Evolutionary conservation across 1,284 basidiomycete species (phyloP).

Genomic region (Sanghuangporus baumii): DNA sequence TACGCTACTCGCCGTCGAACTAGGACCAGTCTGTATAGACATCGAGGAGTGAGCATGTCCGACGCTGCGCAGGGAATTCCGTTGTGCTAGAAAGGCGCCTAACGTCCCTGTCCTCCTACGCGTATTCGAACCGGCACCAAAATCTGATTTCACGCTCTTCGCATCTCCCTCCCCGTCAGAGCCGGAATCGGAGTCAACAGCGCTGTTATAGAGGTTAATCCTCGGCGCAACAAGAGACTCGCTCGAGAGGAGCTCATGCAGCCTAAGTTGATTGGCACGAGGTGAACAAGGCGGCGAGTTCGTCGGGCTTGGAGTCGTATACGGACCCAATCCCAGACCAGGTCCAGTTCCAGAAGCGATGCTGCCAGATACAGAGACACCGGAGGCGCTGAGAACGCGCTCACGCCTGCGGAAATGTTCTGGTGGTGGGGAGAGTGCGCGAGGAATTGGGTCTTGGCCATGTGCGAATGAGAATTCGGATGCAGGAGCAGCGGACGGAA

Average conservation of each 20-base stretch:
- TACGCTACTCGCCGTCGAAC: background rate
- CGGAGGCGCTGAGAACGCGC: background rate
- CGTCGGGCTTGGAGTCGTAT: background rate
- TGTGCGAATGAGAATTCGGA: background rate
- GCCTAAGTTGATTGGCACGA: background rate
- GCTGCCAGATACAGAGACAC: background rate
- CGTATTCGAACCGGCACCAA: background rate
- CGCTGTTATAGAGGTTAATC: background rate
- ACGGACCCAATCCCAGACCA: background rate
- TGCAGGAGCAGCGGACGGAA: background rate
- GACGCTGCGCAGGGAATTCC: background rate
- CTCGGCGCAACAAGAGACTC: background rate
- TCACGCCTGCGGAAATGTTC: slow-evolving; percentile 6
- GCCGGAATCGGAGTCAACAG: background rate
- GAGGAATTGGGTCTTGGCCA: background rate
- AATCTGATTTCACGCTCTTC: background rate
- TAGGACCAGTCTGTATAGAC: background rate
- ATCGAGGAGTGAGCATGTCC: background rate
- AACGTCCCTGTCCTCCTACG: background rate
- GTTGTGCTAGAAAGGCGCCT: background rate
- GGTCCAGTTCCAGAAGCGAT: background rate
- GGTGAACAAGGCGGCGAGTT: background rate
- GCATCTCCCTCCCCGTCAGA: background rate
- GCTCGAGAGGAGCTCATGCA: slow-evolving; percentile 10
- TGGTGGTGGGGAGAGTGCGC: slow-evolving; percentile 11